phyloP scores from a whole-genome alignment of 768 basidiomycete genomes.

The Sporobolomyces phaffii region DNA sequence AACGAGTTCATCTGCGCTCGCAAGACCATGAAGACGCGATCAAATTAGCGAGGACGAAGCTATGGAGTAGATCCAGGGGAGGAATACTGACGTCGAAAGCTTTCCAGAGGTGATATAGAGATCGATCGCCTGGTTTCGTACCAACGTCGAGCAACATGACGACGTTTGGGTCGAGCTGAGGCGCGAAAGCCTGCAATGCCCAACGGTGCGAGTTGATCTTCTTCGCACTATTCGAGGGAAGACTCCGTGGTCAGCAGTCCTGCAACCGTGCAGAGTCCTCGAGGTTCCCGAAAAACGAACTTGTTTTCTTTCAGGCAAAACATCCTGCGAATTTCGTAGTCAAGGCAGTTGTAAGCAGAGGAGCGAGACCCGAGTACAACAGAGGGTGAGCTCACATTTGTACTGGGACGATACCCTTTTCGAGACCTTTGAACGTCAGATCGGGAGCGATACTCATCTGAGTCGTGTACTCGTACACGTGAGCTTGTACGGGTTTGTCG shows the following conservation, averaged over 20 bases:
- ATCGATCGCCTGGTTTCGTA: slow-evolving; percentile 61
- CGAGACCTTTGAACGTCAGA: slow-evolving; percentile 74
- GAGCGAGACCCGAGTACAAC: not conserved
- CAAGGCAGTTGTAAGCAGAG: not conserved
- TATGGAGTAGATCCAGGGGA: not conserved
- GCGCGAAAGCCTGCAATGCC: slow-evolving; percentile 91
- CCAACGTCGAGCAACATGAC: slow-evolving; percentile 73
- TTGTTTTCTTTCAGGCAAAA: slow-evolving; percentile 50
- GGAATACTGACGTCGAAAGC: slow-evolving; percentile 37
- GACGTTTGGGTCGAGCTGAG: slow-evolving; percentile 82
- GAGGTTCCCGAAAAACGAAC: slow-evolving; percentile 56
- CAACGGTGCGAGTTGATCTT: slow-evolving; percentile 66
- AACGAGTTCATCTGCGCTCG: no score
- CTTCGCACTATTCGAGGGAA: slow-evolving; percentile 54
- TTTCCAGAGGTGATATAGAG: slow-evolving; percentile 32
- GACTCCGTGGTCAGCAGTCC: not conserved
- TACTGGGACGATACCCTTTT: slow-evolving; percentile 83
- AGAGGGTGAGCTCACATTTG: slow-evolving; percentile 54
- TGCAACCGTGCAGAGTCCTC: no score
- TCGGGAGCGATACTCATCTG: slow-evolving; percentile 79
- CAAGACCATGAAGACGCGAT: no score
- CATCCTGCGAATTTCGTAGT: slow-evolving; percentile 56
- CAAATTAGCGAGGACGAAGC: not conserved
- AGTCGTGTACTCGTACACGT: slow-evolving; percentile 81
- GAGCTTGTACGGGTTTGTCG: slow-evolving; percentile 67